These are phyloP conservation scores for Syzygium aromaticum DNA, from an alignment of 345 rosid genomes.

Conservation along the genomic window DNA sequence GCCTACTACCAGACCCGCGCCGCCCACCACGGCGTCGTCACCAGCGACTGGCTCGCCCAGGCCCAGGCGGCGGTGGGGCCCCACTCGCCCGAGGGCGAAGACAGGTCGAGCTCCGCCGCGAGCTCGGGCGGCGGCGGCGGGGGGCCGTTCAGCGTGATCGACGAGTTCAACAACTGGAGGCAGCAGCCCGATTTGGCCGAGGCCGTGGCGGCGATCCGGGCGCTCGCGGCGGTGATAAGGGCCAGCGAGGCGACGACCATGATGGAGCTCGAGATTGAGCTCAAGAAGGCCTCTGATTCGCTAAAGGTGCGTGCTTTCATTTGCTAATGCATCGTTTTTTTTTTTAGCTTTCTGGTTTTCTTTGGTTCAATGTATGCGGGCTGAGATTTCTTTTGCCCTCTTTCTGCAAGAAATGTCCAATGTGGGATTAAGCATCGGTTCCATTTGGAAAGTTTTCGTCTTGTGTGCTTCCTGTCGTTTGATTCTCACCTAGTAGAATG, in stretches of 20 bases:
- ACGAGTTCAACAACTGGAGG: conserved; percentile 80
- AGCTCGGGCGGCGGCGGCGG: background rate
- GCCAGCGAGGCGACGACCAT: conserved; percentile 81
- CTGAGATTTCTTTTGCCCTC: background rate
- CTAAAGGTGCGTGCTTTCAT: conserved; percentile 48
- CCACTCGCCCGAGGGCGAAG: background rate
- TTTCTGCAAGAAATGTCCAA: background rate
- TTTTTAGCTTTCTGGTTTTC: background rate
- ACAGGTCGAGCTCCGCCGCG: background rate
- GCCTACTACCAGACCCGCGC: conserved; percentile 92
- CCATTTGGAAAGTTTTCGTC: background rate
- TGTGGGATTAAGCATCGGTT: background rate
- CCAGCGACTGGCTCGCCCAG: conserved; percentile 87
- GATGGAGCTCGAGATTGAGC: conserved; percentile 99
- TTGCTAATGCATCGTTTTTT: background rate
- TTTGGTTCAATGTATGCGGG: background rate
- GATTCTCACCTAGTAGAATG: background rate
- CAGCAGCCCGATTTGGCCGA: conserved; percentile 94
- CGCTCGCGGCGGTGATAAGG: conserved; percentile 75
- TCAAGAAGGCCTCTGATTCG: conserved; percentile 79
- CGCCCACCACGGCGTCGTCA: conserved; percentile 77
- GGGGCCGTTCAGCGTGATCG: conserved; percentile 57
- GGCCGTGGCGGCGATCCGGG: conserved; percentile 90
- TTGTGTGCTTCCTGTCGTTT: background rate
- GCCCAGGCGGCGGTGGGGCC: conserved; percentile 67